phyloP scores from a whole-genome alignment of 345 rosid genomes.

The Ricinus communis region DNA sequence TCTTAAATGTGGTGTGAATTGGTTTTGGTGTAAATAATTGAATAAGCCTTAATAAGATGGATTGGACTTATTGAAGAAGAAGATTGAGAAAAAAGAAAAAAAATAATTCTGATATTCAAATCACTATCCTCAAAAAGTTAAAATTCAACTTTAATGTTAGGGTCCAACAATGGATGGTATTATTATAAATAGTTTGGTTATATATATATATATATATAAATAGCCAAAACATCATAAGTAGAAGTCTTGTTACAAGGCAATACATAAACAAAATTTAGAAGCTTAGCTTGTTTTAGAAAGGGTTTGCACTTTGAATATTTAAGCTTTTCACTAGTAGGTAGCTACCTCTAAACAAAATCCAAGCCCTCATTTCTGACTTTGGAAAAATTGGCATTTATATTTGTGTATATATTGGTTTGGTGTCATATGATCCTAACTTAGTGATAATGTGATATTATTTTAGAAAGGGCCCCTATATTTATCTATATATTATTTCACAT shows the following conservation, averaged over 20 bases:
- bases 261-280: not conserved
- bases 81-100: not conserved
- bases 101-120: not conserved
- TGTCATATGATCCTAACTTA: too few species aligned
- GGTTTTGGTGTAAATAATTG: not conserved
- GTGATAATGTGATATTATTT: too few species aligned
- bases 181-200: too few species aligned
- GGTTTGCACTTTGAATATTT: not conserved
- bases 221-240: not conserved
- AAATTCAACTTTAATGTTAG: too few species aligned
- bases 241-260: not conserved
- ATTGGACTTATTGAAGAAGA: not conserved
- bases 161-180: too few species aligned
- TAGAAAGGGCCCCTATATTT: too few species aligned
- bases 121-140: not conserved
- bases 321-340: not conserved
- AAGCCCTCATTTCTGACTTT: slow-evolving; percentile 1
- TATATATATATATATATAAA: too few species aligned
- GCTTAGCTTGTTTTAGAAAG: not conserved
- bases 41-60: not conserved
- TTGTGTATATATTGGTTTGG: too few species aligned
- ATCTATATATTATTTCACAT: too few species aligned
- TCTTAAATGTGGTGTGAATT: not conserved
- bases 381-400: too few species aligned
- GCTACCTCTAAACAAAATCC: not conserved